Base-by-base conservation (phyloP, 2,329 filamentous ascomycete species). In the Tolypocladium sp. region DNA sequence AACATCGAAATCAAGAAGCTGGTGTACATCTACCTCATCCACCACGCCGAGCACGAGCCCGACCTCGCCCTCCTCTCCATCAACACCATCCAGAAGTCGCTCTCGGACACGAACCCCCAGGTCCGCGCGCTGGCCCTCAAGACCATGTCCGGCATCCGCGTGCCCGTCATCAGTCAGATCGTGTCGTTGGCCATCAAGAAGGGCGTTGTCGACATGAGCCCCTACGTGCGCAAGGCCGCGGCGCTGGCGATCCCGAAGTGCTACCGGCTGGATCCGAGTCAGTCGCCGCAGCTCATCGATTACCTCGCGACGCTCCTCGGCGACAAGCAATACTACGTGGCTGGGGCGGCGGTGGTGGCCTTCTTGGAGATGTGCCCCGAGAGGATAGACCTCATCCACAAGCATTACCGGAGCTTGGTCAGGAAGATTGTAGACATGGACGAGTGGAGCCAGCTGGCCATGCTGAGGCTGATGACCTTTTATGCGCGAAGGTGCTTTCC, bases 341-440 rank as follows among this genome's bases (percentile, higher is more conserved):
- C 91, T 3, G 94, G 94, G 2, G 92, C 94, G 3, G 94, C 94
- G 0, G 91, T 97, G 4, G 85, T 88, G 42, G 90, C 94, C 0
- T 97, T 95, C 67, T 74, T 95, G 72, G 91, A 96, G 64, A 80
- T 97, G 35, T 97, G 93, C 65, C 92, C 94, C 0, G 88, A 95
- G 20, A 81, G 89, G 58, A 82, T 96, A 63, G 92, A 97, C 70
- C 77, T 99, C 61, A 86, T 99, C 65, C 94, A 99, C 73, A 87
- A 89, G 64, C 89, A 96, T 70, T 99, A 97, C 74, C 85, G 91
- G 56, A 81, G 84, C 41, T 77, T 99, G 63, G 87, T 96, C 63
- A 90, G 86, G 72, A 96, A 97, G 77, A 77, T 97, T 57, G 91
- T 97, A 30, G 94, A 99, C 70, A 99, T 99, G 94, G 94, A 99